Conservation (phyloP, 176 grass and related monocot species). For the Lolium perenne region DNA sequence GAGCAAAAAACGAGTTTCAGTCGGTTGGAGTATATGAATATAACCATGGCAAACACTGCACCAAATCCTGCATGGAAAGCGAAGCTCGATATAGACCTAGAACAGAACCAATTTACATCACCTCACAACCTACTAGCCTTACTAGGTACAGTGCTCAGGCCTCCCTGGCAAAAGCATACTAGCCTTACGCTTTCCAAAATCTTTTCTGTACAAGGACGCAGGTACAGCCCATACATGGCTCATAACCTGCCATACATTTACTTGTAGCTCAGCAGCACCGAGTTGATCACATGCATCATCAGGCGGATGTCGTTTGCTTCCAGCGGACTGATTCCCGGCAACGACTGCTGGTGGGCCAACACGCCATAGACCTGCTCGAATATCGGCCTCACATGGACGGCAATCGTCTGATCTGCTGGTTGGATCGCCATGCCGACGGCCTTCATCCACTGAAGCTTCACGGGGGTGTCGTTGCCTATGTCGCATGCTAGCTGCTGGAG, state of each 20-base stretch:
- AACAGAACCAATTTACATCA: too few relatives aligned
- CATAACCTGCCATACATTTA: background rate
- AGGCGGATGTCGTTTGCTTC: constrained; percentile 62
- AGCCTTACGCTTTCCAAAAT: constrained; percentile 39
- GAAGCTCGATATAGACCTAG: too few relatives aligned
- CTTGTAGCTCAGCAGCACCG: constrained; percentile 79
- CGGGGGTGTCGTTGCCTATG: constrained; percentile 63
- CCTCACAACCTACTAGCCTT: too few relatives aligned
- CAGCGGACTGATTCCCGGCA: constrained; percentile 41
- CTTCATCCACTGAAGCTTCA: constrained; percentile 84
- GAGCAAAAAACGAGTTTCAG: too few relatives aligned
- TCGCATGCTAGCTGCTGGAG: constrained; percentile 93
- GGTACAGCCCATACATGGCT: background rate
- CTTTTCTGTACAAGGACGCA: constrained; percentile 51
- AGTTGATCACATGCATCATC: constrained; percentile 84
- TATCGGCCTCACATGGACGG: constrained; percentile 75
- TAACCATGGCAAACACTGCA: too few relatives aligned
- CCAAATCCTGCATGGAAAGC: too few relatives aligned
- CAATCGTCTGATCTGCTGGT: constrained; percentile 69
- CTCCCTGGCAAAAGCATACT: too few relatives aligned
- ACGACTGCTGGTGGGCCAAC: constrained; percentile 59
- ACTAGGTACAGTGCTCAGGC: too few relatives aligned
- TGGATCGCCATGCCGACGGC: constrained; percentile 75
- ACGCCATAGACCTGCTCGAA: constrained; percentile 83
- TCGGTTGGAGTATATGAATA: too few relatives aligned